Evolutionary conservation across 768 basidiomycete species (phyloP), one percentile per base, ranked within the genome.

Genomic region (Nidularia sp.): DNA sequence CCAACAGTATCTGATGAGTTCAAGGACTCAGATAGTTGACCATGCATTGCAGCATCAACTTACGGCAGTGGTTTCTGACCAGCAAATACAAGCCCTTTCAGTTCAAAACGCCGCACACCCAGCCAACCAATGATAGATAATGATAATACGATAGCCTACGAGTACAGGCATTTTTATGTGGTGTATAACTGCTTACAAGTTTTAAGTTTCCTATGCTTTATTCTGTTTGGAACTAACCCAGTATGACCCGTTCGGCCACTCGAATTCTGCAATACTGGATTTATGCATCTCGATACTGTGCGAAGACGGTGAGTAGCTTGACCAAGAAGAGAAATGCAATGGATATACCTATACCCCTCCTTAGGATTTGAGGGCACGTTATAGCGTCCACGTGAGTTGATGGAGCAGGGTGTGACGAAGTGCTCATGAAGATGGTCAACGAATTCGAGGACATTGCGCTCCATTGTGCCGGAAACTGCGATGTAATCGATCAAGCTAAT

Each of bases 351-450:
- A 69, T 93, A 93, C 1, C 93, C 93, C 60, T 90, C 93, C 13
- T 76, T 68, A 0, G 88, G 75, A 58, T 88, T 81, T 52, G 60
- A 70, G 0, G 93, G 93, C 3, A 95, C 89, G 60, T 93, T 94
- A 69, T 97, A 98, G 39, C 92, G 77, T 39, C 94, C 95, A 12
- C 78, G 78, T 1, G 70, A 55, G 70, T 95, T 97, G 72, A 98
- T 92, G 13, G 90, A 88, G 60, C 90, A 91, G 2, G 93, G 93
- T 54, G 84, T 84, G 42, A 86, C 71, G 70, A 97, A 98, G 65
- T 97, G 90, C 62, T 98, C 93, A 69, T 98, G 95, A 36, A 98
- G 75, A 66, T 97, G 95, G 64, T 93, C 87, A 33, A 86, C 88
- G 57, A 83, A 91, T 68, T 93, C 94, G 39, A 98, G 84, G 3